Evolutionary conservation across 73 alveolate species (phyloP), one percentile per base, ranked within the genome.

Genomic region (Blepharisma stoltei): DNA sequence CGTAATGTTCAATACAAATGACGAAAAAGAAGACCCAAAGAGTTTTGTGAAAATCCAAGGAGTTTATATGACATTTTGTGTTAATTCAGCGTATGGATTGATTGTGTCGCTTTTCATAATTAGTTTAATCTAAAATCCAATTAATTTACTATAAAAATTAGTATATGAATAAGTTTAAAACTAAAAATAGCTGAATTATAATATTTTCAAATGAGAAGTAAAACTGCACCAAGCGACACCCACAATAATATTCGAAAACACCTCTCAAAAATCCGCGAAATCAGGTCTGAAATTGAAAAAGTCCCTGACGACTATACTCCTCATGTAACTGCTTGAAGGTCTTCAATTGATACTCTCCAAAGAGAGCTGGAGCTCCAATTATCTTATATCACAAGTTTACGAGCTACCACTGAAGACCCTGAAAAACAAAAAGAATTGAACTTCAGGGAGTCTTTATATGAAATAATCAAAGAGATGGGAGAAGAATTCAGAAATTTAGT

Each of bases 181-280:
- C n/a, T n/a, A n/a, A n/a, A n/a, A n/a, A n/a, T n/a, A n/a, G n/a
- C n/a, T n/a, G n/a, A n/a, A n/a, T n/a, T n/a, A n/a, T n/a, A n/a
- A 1, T 32, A 32, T 32, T 32, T 32, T 32, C 3, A 20, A 60
- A 60, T 60, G 73, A 60, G 73, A 60, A 60, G 73, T 60, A 14
- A 38, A 60, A 60, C 73, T 9, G 73, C 73, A 18, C 73, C 73
- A 60, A 38, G 46, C 73, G 73, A 60, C 46, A 20, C 73, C 2
- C 14, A 25, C 46, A 60, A 60, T 38, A 60, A n/a, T 4, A 60
- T 60, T 20, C 38, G 73, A 18, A 18, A 14, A 9, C 73, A 60
- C 23, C 23, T 60, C 14, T 20, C 38, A 20, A 60, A 60, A 60
- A 60, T 60, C 38, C 73, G 73, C 0, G 46, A 60, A 25, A 38